These are phyloP conservation scores for Quercus lobata DNA, from an alignment of 331 rosid species.

Conservation along the genomic window DNA sequence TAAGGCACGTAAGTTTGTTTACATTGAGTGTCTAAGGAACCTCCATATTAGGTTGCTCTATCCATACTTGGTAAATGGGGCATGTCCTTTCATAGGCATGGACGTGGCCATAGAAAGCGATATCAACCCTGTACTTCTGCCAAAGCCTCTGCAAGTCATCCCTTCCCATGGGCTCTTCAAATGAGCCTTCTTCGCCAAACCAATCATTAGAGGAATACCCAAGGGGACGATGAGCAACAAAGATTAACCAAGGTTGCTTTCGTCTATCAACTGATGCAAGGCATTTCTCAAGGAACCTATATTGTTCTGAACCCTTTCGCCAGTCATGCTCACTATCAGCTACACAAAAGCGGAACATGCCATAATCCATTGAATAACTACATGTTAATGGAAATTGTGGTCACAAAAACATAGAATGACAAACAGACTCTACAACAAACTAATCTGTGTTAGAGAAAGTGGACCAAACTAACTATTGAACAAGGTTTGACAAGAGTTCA, in stretches of 20 bases:
- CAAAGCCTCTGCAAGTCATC: conserved; percentile 69
- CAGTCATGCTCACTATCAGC: conserved; percentile 82
- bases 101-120: conserved; percentile 71
- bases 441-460: too few species aligned
- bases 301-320: conserved; percentile 79
- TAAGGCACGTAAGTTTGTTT: not conserved
- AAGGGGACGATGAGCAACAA: conserved; percentile 70
- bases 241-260: conserved; percentile 81
- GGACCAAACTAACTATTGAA: too few species aligned
- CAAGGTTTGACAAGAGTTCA: too few species aligned
- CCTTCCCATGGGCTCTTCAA: conserved; percentile 79
- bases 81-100: conserved; percentile 76
- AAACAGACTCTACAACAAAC: too few species aligned
- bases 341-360: conserved; percentile 79
- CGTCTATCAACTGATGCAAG: conserved; percentile 74
- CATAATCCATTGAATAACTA: conserved; percentile 76
- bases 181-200: conserved; percentile 55
- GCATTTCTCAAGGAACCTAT: conserved; percentile 70
- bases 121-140: conserved; percentile 72
- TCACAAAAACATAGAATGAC: not conserved
- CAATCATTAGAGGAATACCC: conserved; percentile 61
- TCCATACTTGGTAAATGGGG: conserved; percentile 65
- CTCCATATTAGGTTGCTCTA: not conserved
- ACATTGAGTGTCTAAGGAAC: not conserved
- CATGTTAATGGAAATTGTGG: not conserved